phyloP scores from a whole-genome alignment of 2,329 filamentous ascomycete species.

The Aspergillus sp. region DNA sequence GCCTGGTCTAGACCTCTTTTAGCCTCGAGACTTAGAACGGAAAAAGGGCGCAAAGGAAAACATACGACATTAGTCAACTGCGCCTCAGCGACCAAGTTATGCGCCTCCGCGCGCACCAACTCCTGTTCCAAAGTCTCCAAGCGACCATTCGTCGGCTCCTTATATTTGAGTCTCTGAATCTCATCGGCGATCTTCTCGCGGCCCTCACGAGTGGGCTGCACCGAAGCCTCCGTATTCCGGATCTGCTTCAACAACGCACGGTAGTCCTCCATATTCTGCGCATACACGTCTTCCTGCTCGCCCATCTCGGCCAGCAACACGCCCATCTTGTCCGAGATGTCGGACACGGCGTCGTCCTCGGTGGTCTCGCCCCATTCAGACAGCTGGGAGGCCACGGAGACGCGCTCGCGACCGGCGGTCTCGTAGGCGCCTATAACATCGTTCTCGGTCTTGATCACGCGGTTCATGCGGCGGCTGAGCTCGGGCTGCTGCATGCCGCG shows the following conservation, averaged over 20 bases:
- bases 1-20: constrained; percentile 58
- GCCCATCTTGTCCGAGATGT: constrained; percentile 91
- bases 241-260: constrained; percentile 79
- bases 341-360: constrained; percentile 74
- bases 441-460: constrained; percentile 92
- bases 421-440: constrained; percentile 78
- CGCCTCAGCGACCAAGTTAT: constrained; percentile 91
- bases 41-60: constrained; percentile 12
- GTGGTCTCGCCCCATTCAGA: constrained; percentile 96
- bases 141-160: constrained; percentile 77
- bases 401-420: constrained; percentile 71
- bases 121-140: constrained; percentile 88
- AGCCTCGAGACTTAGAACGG: background rate
- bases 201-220: constrained; percentile 82
- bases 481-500: constrained; percentile 80
- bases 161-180: constrained; percentile 82
- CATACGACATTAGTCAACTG: constrained; percentile 88
- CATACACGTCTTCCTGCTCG: constrained; percentile 84
- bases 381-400: constrained; percentile 78
- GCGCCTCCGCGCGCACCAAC: constrained; percentile 88
- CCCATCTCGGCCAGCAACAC: constrained; percentile 87
- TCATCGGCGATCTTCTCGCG: constrained; percentile 86
- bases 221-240: constrained; percentile 88
- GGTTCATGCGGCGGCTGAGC: constrained; percentile 78
- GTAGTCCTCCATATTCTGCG: constrained; percentile 78